Conservation (phyloP, 371 early-diverging fungal species). For the Mucor saturninus region DNA sequence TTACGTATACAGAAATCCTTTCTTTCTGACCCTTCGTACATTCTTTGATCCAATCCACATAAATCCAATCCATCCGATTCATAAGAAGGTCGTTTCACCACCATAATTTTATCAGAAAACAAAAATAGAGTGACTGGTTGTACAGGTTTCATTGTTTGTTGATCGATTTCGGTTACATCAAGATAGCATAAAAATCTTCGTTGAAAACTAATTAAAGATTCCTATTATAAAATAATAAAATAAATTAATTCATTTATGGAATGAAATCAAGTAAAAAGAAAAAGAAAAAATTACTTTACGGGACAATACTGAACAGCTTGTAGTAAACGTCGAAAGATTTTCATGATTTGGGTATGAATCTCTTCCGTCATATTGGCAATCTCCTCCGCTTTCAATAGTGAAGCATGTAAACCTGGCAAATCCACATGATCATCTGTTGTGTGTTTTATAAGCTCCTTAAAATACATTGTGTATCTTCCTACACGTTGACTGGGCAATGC, state of each 20-base stretch:
- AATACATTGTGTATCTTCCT: constrained; percentile 47
- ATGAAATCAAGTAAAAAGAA: background rate
- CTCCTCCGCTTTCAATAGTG: constrained; percentile 34
- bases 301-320: constrained; percentile 33
- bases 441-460: constrained; percentile 44
- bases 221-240: constrained; percentile 16
- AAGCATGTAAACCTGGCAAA: constrained; percentile 31
- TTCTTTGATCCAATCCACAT: constrained; percentile 34
- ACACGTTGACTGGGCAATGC: constrained; percentile 47
- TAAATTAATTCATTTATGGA: background rate
- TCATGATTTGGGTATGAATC: constrained; percentile 43
- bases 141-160: constrained; percentile 32
- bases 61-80: constrained; percentile 27
- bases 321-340: constrained; percentile 27
- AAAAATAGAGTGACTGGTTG: constrained; percentile 47
- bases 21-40: constrained; percentile 15
- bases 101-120: constrained; percentile 49
- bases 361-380: constrained; percentile 52
- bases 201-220: constrained; percentile 37
- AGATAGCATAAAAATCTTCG: constrained; percentile 31
- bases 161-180: constrained; percentile 44
- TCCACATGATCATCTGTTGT: constrained; percentile 40
- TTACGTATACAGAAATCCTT: constrained; percentile 18
- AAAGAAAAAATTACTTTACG: constrained; percentile 9
- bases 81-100: constrained; percentile 43